These are phyloP conservation scores for Colletotrichum nymphaeae DNA, from an alignment of 2,329 filamentous ascomycete genomes.

Conservation along the genomic window DNA sequence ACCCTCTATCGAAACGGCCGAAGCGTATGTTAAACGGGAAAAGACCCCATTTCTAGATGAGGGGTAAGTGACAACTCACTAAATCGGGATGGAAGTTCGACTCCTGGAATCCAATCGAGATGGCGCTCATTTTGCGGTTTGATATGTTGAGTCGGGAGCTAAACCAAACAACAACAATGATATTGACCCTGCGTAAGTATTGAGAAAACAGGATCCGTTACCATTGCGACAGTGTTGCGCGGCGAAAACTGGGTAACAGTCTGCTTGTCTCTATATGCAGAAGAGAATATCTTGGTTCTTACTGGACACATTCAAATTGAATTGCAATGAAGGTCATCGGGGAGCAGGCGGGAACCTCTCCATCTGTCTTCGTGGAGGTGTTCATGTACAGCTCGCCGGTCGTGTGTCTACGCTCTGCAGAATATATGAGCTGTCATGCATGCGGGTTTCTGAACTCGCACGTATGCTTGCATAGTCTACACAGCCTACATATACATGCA, in stretches of 20 bases:
- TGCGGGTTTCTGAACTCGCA: neutral
- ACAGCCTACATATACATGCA: neutral
- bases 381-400: neutral
- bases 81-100: neutral
- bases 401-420: neutral
- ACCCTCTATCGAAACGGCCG: neutral
- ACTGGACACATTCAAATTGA: neutral
- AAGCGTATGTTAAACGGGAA: neutral
- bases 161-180: neutral
- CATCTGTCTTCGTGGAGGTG: no score
- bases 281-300: neutral
- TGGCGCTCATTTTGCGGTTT: slow-evolving; percentile 9
- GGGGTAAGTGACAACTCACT: neutral
- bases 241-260: neutral
- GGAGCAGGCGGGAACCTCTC: neutral
- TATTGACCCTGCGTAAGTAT: neutral
- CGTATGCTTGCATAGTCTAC: neutral
- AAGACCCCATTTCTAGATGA: neutral
- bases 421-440: neutral
- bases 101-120: neutral
- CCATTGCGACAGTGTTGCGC: neutral
- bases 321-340: neutral
- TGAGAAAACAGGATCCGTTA: neutral
- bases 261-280: neutral
- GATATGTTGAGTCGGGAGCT: neutral